Evolutionary conservation across 352 stramenopile genomes (phyloP).

Genomic region (Phytophthora multivora): DNA sequence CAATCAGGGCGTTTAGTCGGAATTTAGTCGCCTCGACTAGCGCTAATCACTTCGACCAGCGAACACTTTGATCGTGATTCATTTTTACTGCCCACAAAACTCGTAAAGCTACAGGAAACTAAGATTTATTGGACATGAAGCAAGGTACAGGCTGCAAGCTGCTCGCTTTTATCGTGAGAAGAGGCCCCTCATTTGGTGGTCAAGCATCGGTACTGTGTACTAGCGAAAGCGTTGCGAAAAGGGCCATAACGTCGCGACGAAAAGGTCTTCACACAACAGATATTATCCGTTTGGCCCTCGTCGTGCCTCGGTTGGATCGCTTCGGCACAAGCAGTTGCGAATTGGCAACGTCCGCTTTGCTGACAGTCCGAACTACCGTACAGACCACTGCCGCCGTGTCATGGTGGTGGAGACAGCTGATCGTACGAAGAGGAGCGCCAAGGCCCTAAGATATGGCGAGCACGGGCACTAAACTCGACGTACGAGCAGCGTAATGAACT

Average conservation of each 20-base stretch:
- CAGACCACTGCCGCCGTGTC: background rate
- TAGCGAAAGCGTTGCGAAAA: conserved; percentile 22
- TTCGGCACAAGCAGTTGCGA: conserved; percentile 10
- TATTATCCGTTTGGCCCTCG: background rate
- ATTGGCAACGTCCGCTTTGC: background rate
- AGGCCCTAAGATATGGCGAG: conserved; percentile 16
- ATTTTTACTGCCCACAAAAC: background rate
- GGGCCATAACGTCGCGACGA: background rate
- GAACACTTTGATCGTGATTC: background rate
- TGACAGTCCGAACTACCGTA: background rate
- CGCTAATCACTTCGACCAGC: conserved; percentile 17
- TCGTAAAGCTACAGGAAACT: background rate
- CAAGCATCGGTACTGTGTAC: conserved; percentile 1
- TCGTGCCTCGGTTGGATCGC: conserved; percentile 1
- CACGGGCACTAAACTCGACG: conserved; percentile 16
- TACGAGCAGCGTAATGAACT: conserved; percentile 1
- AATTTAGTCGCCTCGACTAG: conserved; percentile 21
- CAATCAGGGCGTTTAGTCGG: conserved; percentile 7
- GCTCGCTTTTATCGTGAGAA: background rate
- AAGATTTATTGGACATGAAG: background rate
- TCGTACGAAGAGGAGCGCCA: conserved; percentile 9
- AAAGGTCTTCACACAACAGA: background rate
- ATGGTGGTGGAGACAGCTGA: background rate
- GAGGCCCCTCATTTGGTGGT: background rate
- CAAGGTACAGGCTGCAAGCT: background rate